phyloP scores from a whole-genome alignment of 73 alveolate species.

The Breviolum minutum region DNA sequence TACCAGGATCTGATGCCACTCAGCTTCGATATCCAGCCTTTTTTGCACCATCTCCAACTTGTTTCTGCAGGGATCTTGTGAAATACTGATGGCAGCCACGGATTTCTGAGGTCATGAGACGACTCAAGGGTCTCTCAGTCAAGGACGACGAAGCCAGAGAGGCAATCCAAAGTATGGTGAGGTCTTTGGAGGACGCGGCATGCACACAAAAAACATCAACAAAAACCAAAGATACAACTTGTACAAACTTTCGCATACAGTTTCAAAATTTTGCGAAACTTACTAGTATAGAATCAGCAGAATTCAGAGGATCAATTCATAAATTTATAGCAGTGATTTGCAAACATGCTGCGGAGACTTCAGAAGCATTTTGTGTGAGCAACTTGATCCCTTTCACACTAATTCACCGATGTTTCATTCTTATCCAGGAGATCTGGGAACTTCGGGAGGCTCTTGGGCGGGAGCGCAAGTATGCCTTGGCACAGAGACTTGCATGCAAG shows the following conservation, averaged over 20 bases:
- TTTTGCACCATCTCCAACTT: not conserved
- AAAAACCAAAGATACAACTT: too few species aligned
- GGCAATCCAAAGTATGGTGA: conserved; percentile 68
- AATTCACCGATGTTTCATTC: not conserved
- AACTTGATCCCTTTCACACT: not conserved
- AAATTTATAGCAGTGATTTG: not conserved
- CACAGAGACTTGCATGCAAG: conserved; percentile 17
- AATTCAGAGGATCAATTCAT: not conserved
- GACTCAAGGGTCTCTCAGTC: conserved; percentile 85
- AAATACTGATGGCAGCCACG: not conserved
- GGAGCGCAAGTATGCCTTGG: conserved; percentile 68
- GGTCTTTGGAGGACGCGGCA: conserved; percentile 48
- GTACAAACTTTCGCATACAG: too few species aligned
- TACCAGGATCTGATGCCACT: conserved; percentile 87
- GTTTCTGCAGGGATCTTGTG: not conserved
- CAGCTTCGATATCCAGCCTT: not conserved
- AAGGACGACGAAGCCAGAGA: conserved; percentile 70
- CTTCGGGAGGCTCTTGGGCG: conserved; percentile 78
- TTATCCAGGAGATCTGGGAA: conserved; percentile 67
- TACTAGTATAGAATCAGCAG: not conserved
- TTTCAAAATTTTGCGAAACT: too few species aligned
- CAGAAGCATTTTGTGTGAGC: not conserved
- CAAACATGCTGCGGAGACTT: not conserved
- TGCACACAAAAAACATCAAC: too few species aligned
- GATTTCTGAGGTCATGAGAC: conserved; percentile 29